phyloP scores from a whole-genome alignment of 805 yeast genomes.

The Wickerhamiella siamensis region DNA sequence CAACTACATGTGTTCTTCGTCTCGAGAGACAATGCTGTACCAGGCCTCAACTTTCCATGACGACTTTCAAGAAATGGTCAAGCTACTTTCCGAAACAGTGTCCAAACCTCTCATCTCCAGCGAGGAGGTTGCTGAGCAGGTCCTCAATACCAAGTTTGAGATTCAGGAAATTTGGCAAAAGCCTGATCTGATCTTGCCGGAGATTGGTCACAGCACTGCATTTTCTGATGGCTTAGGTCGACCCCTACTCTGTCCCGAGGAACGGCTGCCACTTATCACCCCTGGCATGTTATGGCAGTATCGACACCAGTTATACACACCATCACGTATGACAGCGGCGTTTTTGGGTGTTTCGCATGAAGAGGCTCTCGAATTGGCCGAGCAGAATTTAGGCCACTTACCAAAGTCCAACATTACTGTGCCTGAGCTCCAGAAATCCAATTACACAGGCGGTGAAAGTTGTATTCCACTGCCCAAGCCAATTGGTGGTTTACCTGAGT shows the following conservation, averaged over 20 bases:
- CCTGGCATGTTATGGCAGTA: slow-evolving; percentile 43
- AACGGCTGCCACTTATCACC: slow-evolving; percentile 42
- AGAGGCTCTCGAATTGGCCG: slow-evolving; percentile 48
- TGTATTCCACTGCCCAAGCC: slow-evolving; percentile 40
- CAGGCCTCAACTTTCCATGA: slow-evolving; percentile 88
- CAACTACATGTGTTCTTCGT: slow-evolving; percentile 82
- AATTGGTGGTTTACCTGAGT: slow-evolving; percentile 58
- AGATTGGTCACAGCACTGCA: slow-evolving; percentile 76
- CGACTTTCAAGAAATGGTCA: slow-evolving; percentile 69
- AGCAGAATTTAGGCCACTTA: slow-evolving; percentile 53
- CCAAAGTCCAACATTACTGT: slow-evolving; percentile 15
- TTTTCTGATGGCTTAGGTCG: slow-evolving; percentile 68
- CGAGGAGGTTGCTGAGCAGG: slow-evolving; percentile 61
- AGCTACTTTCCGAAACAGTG: slow-evolving; percentile 63
- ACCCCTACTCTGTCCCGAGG: slow-evolving; percentile 71
- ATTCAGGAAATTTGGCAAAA: slow-evolving; percentile 67
- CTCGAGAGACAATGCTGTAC: slow-evolving; percentile 82
- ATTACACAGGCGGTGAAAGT: slow-evolving; percentile 47
- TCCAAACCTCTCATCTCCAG: slow-evolving; percentile 51
- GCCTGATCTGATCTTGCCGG: slow-evolving; percentile 78
- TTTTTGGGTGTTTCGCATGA: slow-evolving; percentile 73
- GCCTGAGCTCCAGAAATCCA: slow-evolving; percentile 26
- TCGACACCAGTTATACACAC: slow-evolving; percentile 52
- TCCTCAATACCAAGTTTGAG: slow-evolving; percentile 64
- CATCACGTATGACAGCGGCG: slow-evolving; percentile 71